phyloP scores from a whole-genome alignment of 2,329 filamentous ascomycete genomes.

The Pyrenophora tritici-repentis region DNA sequence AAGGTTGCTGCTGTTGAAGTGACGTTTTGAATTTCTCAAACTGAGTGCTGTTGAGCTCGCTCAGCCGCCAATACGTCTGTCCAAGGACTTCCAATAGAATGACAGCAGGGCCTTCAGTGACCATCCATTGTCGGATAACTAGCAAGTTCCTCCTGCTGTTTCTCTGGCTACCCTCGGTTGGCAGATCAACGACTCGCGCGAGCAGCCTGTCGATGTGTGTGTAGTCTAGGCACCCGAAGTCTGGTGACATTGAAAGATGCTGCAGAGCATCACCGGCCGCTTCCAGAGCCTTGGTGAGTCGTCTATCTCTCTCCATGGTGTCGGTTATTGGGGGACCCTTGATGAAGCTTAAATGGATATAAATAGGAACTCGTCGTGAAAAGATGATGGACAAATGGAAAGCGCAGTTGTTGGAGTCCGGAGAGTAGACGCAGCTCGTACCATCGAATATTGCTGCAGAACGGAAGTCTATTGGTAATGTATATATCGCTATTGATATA shows the following conservation, averaged over 20 bases:
- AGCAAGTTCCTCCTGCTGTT: constrained; percentile 43
- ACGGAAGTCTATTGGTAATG: constrained; percentile 11
- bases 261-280: constrained; percentile 43
- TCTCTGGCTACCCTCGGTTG: constrained; percentile 42
- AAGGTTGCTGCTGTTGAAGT: constrained; percentile 35
- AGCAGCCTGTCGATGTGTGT: constrained; percentile 43
- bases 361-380: not conserved
- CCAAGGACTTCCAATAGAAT: constrained; percentile 42
- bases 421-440: not conserved
- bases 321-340: constrained; percentile 5
- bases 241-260: constrained; percentile 41
- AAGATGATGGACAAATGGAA: not conserved
- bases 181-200: constrained; percentile 42
- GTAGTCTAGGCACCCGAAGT: constrained; percentile 38
- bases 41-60: constrained; percentile 45
- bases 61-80: constrained; percentile 44
- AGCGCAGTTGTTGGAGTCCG: too few relatives aligned
- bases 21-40: constrained; percentile 42
- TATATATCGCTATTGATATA: constrained; percentile 17
- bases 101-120: constrained; percentile 39
- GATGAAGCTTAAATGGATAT: constrained; percentile 16
- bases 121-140: constrained; percentile 44
- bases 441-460: not conserved
- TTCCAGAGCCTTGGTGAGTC: constrained; percentile 39
- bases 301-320: constrained; percentile 38